These are phyloP conservation scores for Phytopythium oedochilum DNA, from an alignment of 352 stramenopile genomes.

Conservation along the genomic window DNA sequence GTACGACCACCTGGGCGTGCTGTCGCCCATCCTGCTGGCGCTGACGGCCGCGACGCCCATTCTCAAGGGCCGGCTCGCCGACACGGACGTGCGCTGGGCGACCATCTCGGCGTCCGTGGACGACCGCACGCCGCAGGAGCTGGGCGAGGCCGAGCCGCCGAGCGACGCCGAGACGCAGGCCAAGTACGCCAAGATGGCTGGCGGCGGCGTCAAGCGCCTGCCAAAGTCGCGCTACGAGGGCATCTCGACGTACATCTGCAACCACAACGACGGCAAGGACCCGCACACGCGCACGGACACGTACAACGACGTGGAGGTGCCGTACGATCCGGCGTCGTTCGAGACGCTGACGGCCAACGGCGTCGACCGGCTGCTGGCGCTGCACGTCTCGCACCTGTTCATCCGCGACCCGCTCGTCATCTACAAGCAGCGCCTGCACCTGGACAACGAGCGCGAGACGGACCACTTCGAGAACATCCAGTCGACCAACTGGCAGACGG, in stretches of 20 bases:
- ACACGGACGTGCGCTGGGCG: constrained; percentile 93
- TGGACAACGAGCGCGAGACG: constrained; percentile 77
- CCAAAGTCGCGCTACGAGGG: constrained; percentile 95
- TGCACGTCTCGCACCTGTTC: constrained; percentile 99
- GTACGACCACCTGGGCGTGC: constrained; percentile 99
- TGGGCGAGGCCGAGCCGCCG: constrained; percentile 34
- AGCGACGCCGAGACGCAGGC: constrained; percentile 42
- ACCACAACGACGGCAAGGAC: constrained; percentile 84
- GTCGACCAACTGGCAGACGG: constrained; percentile 99
- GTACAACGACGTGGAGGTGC: constrained; percentile 95
- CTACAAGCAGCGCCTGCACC: constrained; percentile 86
- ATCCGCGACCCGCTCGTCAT: constrained; percentile 97
- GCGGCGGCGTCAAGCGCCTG: constrained; percentile 89
- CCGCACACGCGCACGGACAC: constrained; percentile 71
- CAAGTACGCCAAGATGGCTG: constrained; percentile 91
- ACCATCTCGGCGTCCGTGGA: constrained; percentile 98
- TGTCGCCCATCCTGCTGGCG: constrained; percentile 98
- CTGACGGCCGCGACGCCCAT: constrained; percentile 98
- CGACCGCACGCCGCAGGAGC: constrained; percentile 87
- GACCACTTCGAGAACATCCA: constrained; percentile 99
- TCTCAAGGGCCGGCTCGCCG: constrained; percentile 91
- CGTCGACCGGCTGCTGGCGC: constrained; percentile 94
- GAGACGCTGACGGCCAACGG: constrained; percentile 85
- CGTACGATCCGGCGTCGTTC: constrained; percentile 94
- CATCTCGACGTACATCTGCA: constrained; percentile 89